Evolutionary conservation across 2,329 filamentous ascomycete genomes (phyloP).

Genomic region (Verticillium zaregamsianum): DNA sequence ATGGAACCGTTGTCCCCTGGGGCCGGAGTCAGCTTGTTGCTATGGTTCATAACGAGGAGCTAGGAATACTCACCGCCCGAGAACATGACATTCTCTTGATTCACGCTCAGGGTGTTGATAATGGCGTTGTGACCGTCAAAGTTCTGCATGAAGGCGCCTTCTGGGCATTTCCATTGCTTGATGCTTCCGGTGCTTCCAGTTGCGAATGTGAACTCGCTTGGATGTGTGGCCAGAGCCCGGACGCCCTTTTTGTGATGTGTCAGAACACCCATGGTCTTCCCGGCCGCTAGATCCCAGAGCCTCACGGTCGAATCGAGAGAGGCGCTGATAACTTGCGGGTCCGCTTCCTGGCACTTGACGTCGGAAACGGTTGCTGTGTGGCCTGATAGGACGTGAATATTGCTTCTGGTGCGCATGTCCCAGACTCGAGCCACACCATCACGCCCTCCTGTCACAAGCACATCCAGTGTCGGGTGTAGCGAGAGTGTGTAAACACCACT

Average conservation of each 20-base stretch:
- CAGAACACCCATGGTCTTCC: conserved; percentile 91
- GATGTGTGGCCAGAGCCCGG: conserved; percentile 76
- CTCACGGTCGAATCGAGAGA: conserved; percentile 89
- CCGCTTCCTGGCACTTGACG: conserved; percentile 89
- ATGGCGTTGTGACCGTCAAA: conserved; percentile 96
- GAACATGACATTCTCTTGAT: conserved; percentile 93
- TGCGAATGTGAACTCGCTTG: conserved; percentile 93
- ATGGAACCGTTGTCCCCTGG: conserved; percentile 85
- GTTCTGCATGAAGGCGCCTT: conserved; percentile 98
- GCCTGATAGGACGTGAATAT: conserved; percentile 87
- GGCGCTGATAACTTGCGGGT: conserved; percentile 91
- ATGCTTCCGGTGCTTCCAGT: conserved; percentile 88
- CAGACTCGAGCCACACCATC: conserved; percentile 94
- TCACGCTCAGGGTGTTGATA: conserved; percentile 89
- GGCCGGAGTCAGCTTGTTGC: neutral
- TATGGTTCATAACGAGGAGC: neutral
- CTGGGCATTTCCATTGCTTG: conserved; percentile 99
- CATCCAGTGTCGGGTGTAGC: conserved; percentile 91
- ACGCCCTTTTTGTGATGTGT: conserved; percentile 99
- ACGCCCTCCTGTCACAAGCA: conserved; percentile 89
- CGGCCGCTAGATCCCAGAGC: conserved; percentile 92
- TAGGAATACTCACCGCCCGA: conserved; percentile 58
- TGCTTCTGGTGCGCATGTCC: conserved; percentile 97
- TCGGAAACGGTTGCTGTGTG: conserved; percentile 89
- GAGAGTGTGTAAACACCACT: conserved; percentile 92